Evolutionary conservation across 768 basidiomycete genomes (phyloP).

Genomic region (Tylopilus rubrobrunneus): DNA sequence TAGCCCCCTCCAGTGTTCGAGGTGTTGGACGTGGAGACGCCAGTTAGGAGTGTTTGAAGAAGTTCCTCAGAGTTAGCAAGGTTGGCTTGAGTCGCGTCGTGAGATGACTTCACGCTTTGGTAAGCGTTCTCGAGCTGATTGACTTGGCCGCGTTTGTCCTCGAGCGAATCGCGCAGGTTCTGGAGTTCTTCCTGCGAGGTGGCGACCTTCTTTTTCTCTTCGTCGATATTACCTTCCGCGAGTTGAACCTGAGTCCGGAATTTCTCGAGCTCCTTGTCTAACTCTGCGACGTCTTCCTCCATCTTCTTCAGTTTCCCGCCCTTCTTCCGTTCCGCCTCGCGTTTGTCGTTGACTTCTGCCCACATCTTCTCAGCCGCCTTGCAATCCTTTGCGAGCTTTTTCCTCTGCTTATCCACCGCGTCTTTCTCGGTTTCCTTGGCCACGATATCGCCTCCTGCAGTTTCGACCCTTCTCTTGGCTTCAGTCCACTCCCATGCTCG

Average conservation of each 20-base stretch:
- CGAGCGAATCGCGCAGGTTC: constrained; percentile 55
- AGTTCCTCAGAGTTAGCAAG: constrained; percentile 82
- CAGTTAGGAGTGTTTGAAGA: constrained; percentile 92
- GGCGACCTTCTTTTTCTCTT: constrained; percentile 65
- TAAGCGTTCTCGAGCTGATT: constrained; percentile 51
- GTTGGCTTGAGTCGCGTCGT: constrained; percentile 55
- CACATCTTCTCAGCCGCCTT: constrained; percentile 66
- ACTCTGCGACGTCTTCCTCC: constrained; percentile 71
- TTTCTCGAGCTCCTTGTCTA: constrained; percentile 80
- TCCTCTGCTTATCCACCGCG: constrained; percentile 42
- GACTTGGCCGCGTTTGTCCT: constrained; percentile 60
- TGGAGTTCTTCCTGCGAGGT: constrained; percentile 52
- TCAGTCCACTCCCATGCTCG: constrained; percentile 89
- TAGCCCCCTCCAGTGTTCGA: constrained; percentile 84
- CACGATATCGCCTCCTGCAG: constrained; percentile 55
- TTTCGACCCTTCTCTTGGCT: constrained; percentile 44
- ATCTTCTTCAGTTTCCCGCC: constrained; percentile 88
- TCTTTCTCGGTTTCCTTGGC: constrained; percentile 48
- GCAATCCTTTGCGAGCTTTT: constrained; percentile 50
- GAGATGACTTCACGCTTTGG: constrained; percentile 62
- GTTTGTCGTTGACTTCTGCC: constrained; percentile 61
- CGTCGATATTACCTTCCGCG: constrained; percentile 65
- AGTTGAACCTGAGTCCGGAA: constrained; percentile 83
- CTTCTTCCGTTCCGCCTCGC: constrained; percentile 87
- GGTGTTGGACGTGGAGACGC: constrained; percentile 67